Evolutionary conservation across 2,329 filamentous ascomycete species (phyloP).

Genomic region (Cercospora canescens): DNA sequence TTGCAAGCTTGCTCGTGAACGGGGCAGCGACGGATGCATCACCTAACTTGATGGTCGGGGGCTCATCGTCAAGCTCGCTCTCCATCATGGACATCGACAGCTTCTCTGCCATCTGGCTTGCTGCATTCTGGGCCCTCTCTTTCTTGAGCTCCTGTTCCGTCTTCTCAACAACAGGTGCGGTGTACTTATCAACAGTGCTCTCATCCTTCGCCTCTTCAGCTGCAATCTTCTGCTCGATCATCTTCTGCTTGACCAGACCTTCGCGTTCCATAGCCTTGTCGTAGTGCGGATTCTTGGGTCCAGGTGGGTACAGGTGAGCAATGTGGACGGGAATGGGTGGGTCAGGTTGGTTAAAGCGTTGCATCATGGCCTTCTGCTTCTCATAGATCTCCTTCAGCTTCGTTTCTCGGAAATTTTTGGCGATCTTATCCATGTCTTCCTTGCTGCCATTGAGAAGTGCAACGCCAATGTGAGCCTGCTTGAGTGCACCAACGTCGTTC

Average conservation of each 20-base stretch:
- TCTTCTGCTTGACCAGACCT: conserved; percentile 72
- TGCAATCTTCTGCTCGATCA: conserved; percentile 47
- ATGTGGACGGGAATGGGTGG: conserved; percentile 93
- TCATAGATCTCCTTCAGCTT: conserved; percentile 99
- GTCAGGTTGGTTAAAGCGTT: conserved; percentile 87
- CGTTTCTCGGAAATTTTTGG: conserved; percentile 88
- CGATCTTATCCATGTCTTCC: conserved; percentile 87
- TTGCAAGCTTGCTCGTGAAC: conserved; percentile 95
- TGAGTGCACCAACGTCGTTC: conserved; percentile 95
- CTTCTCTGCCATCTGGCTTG: conserved; percentile 79
- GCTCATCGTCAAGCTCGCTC: conserved; percentile 81
- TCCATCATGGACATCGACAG: conserved; percentile 88
- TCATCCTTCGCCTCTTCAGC: conserved; percentile 44
- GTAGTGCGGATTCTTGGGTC: conserved; percentile 89
- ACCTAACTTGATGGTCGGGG: conserved; percentile 92
- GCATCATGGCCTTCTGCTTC: conserved; percentile 90
- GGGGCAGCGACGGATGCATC: conserved; percentile 96
- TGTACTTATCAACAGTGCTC: conserved; percentile 28
- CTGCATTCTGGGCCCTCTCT: conserved; percentile 65
- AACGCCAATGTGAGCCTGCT: conserved; percentile 96
- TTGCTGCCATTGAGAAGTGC: conserved; percentile 92
- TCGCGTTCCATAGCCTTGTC: conserved; percentile 88
- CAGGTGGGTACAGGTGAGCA: conserved; percentile 90
- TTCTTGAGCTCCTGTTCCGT: conserved; percentile 54
- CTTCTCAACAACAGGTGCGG: conserved; percentile 28